phyloP scores from a whole-genome alignment of 495 filamentous ascomycete species.

The Xylaria longipes region DNA sequence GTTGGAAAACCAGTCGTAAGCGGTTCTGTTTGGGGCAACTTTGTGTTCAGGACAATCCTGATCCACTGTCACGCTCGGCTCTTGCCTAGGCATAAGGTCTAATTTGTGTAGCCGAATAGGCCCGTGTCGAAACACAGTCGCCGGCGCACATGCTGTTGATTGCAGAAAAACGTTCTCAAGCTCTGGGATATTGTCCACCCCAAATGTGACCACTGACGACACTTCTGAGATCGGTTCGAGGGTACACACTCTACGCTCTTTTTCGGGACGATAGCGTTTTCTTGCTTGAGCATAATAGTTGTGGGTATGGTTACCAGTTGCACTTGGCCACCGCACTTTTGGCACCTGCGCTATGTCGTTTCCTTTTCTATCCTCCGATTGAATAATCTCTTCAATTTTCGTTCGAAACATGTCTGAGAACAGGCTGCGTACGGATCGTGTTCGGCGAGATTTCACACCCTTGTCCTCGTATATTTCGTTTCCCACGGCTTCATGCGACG shows the following conservation, averaged over 20 bases:
- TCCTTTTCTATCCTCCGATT: neutral
- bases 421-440: neutral
- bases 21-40: neutral
- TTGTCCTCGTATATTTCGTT: neutral
- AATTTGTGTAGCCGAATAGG: neutral
- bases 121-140: neutral
- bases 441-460: neutral
- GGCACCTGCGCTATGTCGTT: neutral
- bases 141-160: neutral
- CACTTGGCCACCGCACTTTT: neutral
- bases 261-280: neutral
- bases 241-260: too few species aligned
- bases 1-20: neutral
- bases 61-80: neutral
- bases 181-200: neutral
- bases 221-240: slow-evolving; percentile 15
- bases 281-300: neutral
- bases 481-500: neutral
- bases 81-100: neutral
- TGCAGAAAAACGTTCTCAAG: neutral
- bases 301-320: neutral
- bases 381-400: neutral
- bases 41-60: neutral
- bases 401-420: neutral
- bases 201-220: neutral